Percentiles rank a stretch among this genome's conserved stretches.
These are phyloP conservation scores for Rhazya stricta DNA, from an alignment of 257 asterid species.

Conservation along the genomic window DNA sequence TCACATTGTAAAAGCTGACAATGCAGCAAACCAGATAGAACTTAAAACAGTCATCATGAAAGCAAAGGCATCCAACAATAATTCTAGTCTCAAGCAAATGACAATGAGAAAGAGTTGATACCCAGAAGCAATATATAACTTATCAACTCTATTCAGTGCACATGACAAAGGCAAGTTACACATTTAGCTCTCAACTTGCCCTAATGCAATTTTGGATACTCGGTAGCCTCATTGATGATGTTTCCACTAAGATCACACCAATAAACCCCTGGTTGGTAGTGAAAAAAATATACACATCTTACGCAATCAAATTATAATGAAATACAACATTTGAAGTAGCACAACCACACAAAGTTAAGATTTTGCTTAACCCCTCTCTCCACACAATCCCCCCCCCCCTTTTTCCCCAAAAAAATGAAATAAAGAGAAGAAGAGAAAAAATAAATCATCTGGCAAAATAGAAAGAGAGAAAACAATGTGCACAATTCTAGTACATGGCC, in stretches of 20 bases:
- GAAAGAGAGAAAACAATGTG: neutral
- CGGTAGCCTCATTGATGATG: neutral
- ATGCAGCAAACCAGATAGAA: slow-evolving; percentile 1
- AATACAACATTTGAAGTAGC: neutral
- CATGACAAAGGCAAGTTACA: neutral
- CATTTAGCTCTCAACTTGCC: neutral
- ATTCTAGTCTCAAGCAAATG: neutral
- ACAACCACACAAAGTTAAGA: too few species aligned
- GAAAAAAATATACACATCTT: neutral
- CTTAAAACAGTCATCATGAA: neutral
- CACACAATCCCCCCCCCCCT: too few species aligned
- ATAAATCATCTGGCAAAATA: too few species aligned
- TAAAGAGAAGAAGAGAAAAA: too few species aligned
- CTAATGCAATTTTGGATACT: neutral
- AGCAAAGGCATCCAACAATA: neutral
- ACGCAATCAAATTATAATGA: neutral
- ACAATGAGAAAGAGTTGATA: neutral
- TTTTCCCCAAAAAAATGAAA: too few species aligned
- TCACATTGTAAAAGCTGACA: neutral
- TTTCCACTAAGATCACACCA: neutral
- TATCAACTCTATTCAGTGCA: neutral
- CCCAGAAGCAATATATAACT: neutral
- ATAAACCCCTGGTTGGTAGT: neutral
- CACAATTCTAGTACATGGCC: neutral
- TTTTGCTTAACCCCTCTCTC: neutral